Evolutionary conservation across 176 grass and related monocot species (phyloP).

Genomic region (Thinopyrum elongatum): DNA sequence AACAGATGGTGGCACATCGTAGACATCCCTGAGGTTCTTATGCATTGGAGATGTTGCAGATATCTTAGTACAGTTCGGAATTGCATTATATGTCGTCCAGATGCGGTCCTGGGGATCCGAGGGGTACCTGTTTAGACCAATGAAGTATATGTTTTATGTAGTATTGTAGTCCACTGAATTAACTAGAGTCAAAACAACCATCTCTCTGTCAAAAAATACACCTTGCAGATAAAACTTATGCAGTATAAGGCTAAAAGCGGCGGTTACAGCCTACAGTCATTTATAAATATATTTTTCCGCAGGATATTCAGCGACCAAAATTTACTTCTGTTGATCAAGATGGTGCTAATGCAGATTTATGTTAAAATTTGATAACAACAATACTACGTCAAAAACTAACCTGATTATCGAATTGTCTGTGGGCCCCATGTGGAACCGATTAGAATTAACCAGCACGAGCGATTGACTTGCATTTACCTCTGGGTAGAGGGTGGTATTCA

Average conservation of each 20-base stretch:
- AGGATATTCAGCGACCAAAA: not conserved
- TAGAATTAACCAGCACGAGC: conserved; percentile 17
- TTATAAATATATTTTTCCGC: not conserved
- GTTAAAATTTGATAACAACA: not conserved
- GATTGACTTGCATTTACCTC: conserved; percentile 43
- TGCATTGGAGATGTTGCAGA: conserved; percentile 29
- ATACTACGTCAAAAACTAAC: conserved; percentile 18
- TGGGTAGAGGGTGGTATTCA: conserved; percentile 30
- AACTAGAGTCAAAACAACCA: not conserved
- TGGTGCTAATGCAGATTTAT: not conserved
- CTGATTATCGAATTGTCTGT: conserved; percentile 14
- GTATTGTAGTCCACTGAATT: conserved; percentile 1
- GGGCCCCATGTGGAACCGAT: conserved; percentile 23
- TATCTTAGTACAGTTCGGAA: conserved; percentile 19
- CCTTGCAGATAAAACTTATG: not conserved
- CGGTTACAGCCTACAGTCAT: not conserved
- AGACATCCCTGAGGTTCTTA: not conserved
- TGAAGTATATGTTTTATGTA: conserved; percentile 6
- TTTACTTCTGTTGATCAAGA: not conserved
- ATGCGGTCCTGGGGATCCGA: conserved; percentile 46
- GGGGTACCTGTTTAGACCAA: conserved; percentile 46
- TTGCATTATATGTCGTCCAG: conserved; percentile 16
- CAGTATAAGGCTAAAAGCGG: conserved; percentile 10
- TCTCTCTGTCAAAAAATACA: not conserved
- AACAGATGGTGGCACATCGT: conserved; percentile 38